Evolutionary conservation across 306 rosid species (phyloP), one percentile per base, ranked within the genome.

Genomic region (Herpetospermum pedunculosum): DNA sequence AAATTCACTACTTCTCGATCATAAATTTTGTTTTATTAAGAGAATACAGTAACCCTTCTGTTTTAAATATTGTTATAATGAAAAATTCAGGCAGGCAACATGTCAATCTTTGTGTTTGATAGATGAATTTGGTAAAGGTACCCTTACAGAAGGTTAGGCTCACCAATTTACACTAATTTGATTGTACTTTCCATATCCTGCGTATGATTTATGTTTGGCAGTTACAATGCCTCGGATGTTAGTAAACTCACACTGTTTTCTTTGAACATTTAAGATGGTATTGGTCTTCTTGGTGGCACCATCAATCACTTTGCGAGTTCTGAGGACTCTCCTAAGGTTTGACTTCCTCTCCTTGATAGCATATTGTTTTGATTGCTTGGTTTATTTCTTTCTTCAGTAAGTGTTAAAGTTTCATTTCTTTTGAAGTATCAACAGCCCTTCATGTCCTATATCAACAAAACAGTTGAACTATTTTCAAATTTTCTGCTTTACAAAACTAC

Each of bases 41-140:
- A 46, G 10, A 62, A 62, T 52, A 65, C 52, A 70, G 23, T 60
- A 59, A 48, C 18, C 10, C 62, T 62, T 44, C n/a, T 26, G 43
- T 47, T 21, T 38, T 32, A 28, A 64, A 26, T 69, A 65, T 40
- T 44, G 2, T 18, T 57, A 75, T 44, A 13, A 12, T 37, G 40
- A 49, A 78, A 81, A 53, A 72, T 43, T 73, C 86, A 94, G 98
- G 91, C 96, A 87, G 81, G 92, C 98, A 62, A 94, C 94, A 71
- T 80, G 96, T 58, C 81, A 77, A 72, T 94, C 99, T 63, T 28
- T 89, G 74, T 91, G 99, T 81, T 79, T 89, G 58, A 79, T 91
- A 76, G 99, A 94, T 82, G 99, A 94, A 84, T 94, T 91, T 83
- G 99, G 97, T 77, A 94, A 91, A 88, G 97, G 99, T 37, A 94